phyloP scores from a whole-genome alignment of 768 basidiomycete genomes.

The Multifurca ochricompacta region DNA sequence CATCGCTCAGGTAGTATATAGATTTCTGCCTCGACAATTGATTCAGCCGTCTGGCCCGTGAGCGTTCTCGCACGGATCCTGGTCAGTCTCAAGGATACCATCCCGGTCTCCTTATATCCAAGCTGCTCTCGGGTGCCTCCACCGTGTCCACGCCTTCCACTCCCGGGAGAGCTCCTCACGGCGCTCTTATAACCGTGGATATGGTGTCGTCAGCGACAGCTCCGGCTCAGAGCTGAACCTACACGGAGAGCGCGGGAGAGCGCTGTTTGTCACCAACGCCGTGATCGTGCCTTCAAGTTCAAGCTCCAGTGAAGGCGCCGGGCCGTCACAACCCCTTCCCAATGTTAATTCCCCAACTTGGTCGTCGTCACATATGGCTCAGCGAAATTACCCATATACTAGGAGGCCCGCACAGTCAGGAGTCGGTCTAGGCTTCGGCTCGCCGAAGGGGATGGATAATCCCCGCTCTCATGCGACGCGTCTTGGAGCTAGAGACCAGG shows the following conservation, averaged over 20 bases:
- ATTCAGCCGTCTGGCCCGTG: conserved; percentile 5
- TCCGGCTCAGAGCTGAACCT: conserved; percentile 14
- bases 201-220: conserved; percentile 3
- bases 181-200: conserved; percentile 2
- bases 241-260: conserved; percentile 14
- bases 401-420: conserved; percentile 3
- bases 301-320: conserved; percentile 14
- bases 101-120: conserved; percentile 7
- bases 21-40: neutral
- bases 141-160: conserved; percentile 2
- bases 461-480: neutral
- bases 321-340: neutral
- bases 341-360: neutral
- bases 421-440: conserved; percentile 8
- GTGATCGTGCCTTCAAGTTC: conserved; percentile 16
- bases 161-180: neutral
- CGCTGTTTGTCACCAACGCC: conserved; percentile 16
- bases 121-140: conserved; percentile 13
- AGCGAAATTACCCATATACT: neutral
- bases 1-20: neutral
- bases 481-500: neutral
- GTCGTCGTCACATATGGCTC: neutral
- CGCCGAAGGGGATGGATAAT: neutral
- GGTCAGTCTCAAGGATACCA: conserved; percentile 17
- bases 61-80: conserved; percentile 21